Evolutionary conservation across 148 eudicot species (phyloP).

Genomic region (Simmondsia chinensis): DNA sequence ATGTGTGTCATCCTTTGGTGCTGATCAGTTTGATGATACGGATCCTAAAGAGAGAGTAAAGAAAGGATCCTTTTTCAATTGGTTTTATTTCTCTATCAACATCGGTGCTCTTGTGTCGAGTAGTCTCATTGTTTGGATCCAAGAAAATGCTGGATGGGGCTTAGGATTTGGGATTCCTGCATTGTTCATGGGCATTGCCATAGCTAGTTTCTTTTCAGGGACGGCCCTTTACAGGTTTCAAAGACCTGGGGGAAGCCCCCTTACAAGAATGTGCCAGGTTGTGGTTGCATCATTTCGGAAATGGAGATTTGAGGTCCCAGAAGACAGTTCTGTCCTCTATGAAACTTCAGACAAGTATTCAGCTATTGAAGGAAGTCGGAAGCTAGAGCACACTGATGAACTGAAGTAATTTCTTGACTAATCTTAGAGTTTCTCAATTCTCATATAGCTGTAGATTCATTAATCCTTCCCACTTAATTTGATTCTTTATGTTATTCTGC

Average conservation of each 20-base stretch:
- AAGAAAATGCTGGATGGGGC: constrained; percentile 42
- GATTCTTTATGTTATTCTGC: no score
- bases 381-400: constrained; percentile 32
- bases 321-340: constrained; percentile 23
- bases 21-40: constrained; percentile 48
- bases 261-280: constrained; percentile 43
- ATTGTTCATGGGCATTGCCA: constrained; percentile 33
- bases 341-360: constrained; percentile 29
- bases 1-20: constrained; percentile 48
- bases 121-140: constrained; percentile 37
- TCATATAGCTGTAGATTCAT: no score
- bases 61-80: constrained; percentile 44
- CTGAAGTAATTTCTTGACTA: constrained; percentile 21
- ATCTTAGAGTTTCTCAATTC: no score
- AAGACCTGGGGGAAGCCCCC: constrained; percentile 38
- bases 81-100: constrained; percentile 44
- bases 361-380: constrained; percentile 33
- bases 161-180: constrained; percentile 39
- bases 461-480: no score
- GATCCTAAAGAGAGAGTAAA: constrained; percentile 33
- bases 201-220: constrained; percentile 36
- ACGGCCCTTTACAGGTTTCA: constrained; percentile 40
- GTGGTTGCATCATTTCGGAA: constrained; percentile 31
- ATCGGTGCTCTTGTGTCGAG: constrained; percentile 37
- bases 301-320: constrained; percentile 20